phyloP scores from a whole-genome alignment of 331 rosid species.

The Pyracantha coccinea region DNA sequence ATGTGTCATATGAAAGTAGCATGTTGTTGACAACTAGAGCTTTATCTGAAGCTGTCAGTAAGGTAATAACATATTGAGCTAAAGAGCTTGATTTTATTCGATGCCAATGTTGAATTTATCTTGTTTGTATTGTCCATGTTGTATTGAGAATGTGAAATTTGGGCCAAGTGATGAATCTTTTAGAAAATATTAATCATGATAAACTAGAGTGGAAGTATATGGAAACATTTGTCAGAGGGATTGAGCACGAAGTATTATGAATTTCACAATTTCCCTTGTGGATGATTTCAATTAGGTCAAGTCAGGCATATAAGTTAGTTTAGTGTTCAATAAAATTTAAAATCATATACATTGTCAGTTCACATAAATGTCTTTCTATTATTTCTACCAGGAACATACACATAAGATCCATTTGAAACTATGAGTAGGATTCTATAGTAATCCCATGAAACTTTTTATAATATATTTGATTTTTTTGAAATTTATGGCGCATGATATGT shows the following conservation, averaged over 20 bases:
- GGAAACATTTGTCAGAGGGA: background rate
- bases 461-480: background rate
- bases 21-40: slow-evolving; percentile 79
- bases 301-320: background rate
- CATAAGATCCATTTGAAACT: background rate
- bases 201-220: background rate
- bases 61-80: slow-evolving; percentile 36
- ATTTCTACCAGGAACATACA: background rate
- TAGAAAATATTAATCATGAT: background rate
- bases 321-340: background rate
- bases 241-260: background rate
- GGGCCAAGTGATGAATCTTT: background rate
- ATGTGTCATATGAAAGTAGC: slow-evolving; percentile 59
- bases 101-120: background rate
- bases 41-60: slow-evolving; percentile 72
- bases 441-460: background rate
- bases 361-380: background rate
- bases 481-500: background rate
- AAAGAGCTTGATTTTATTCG: background rate
- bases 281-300: background rate
- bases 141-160: background rate
- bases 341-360: background rate
- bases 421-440: background rate
- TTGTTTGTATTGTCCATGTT: background rate
- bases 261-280: background rate